These are phyloP conservation scores for Linum trigynum DNA, from an alignment of 345 rosid genomes.

Conservation along the genomic window DNA sequence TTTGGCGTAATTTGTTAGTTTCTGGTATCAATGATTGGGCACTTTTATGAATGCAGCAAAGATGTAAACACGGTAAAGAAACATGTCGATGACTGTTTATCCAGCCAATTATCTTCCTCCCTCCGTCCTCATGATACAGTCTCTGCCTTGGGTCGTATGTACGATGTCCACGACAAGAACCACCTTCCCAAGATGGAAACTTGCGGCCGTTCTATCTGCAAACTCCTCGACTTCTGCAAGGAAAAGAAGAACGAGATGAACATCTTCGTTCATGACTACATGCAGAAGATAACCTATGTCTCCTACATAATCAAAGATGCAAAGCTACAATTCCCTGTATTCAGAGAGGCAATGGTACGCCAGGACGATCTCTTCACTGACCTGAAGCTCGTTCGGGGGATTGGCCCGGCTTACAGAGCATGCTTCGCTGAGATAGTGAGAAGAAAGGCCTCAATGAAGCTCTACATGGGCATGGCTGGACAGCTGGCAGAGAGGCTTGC, in stretches of 20 bases:
- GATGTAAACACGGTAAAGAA: constrained; percentile 89
- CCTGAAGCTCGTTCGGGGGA: constrained; percentile 61
- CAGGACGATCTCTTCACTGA: constrained; percentile 70
- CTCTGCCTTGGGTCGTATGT: constrained; percentile 98
- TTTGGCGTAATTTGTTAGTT: constrained; percentile 1
- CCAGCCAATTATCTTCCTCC: constrained; percentile 71
- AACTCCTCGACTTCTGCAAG: constrained; percentile 63
- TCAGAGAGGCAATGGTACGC: constrained; percentile 78
- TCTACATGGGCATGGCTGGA: constrained; percentile 98
- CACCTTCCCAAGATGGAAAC: constrained; percentile 79
- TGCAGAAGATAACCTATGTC: constrained; percentile 68
- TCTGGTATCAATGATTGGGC: constrained; percentile 14
- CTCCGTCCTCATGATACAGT: constrained; percentile 98
- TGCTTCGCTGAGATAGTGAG: constrained; percentile 94
- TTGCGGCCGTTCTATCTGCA: constrained; percentile 46
- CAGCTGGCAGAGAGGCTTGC: constrained; percentile 95
- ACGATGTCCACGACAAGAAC: constrained; percentile 88
- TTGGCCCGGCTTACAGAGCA: constrained; percentile 91
- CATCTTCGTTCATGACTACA: constrained; percentile 61
- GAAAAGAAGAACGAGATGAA: constrained; percentile 89
- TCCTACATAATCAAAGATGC: constrained; percentile 75
- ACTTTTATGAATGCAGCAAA: constrained; percentile 58
- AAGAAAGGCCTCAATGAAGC: constrained; percentile 88
- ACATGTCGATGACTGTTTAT: constrained; percentile 87
- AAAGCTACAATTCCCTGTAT: constrained; percentile 87